Evolutionary conservation across 2,329 filamentous ascomycete species (phyloP), one percentile per base, ranked within the genome.

Genomic region (Nigrospora osmanthi): DNA sequence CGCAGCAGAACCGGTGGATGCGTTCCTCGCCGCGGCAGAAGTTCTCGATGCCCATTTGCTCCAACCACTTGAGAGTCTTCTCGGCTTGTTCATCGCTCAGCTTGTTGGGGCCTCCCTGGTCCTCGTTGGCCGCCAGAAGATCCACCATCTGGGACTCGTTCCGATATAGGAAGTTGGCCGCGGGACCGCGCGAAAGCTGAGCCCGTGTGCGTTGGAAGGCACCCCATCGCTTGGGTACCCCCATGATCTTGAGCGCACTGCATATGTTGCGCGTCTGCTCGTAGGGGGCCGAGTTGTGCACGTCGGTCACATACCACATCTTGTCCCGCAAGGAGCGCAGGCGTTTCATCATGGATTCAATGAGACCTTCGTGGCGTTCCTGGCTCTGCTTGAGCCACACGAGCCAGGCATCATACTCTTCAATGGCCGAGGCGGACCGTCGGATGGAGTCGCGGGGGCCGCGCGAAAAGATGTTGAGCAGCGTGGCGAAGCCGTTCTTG

Each of bases 221-320:
- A 38, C 64, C 70, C 66, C 72, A 74, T 43, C 72, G 73, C 47
- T 81, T 73, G 49, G 80, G 73, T 64, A 80, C 70, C 49, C 83
- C 86, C 93, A 98, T 97, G 9, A 86, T 89, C 64, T 93, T 94
- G 41, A 98, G 70, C 5, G 91, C 93, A 48, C 87, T 78, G 6
- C 89, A 87, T 39, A 97, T 84, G 52, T 91, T 88, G 47, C 84
- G 83, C 35, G 88, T 89, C 54, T 94, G 85, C 48, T 93, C 87
- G 57, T 96, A 97, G 11, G 83, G 81, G 40, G 83, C 86, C 4
- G 93, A 96, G 56, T 91, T 90, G 50, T 88, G 85, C 28, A 97
- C 90, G 62, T 96, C 89, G 1, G 87, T 91, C 48, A 93, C 87
- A 61, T 95, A 98, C 93, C 93, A 98, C 87, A 97, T 95, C 72